Conservation (phyloP, 2,329 filamentous ascomycete species). For the Cladophialophora yegresii region DNA sequence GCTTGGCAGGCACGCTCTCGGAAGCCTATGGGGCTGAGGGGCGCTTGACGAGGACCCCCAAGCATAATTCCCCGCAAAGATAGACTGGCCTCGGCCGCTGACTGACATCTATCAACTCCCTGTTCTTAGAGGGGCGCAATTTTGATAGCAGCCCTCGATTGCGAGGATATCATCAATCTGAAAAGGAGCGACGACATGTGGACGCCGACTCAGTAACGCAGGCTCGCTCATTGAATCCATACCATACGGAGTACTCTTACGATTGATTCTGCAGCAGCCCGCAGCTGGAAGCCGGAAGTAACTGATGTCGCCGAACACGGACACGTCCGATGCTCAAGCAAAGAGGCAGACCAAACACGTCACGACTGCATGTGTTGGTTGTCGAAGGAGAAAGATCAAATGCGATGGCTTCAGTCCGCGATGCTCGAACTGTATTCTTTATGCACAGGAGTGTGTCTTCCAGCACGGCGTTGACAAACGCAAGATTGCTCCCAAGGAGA, state of each 20-base stretch:
- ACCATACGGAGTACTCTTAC: too few species aligned
- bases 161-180: not conserved
- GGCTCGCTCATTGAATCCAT: not conserved
- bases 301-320: conserved; percentile 10
- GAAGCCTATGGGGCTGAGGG: not conserved
- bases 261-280: not conserved
- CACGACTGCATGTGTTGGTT: conserved; percentile 33
- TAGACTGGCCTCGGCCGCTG: not conserved
- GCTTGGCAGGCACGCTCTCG: not conserved
- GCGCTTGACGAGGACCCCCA: not conserved
- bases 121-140: not conserved
- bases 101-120: not conserved
- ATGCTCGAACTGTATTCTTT: conserved; percentile 34
- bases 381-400: conserved; percentile 36
- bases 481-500: conserved; percentile 30
- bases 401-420: conserved; percentile 36
- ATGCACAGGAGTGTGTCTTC: conserved; percentile 27
- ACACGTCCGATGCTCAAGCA: conserved; percentile 3
- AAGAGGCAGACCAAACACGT: conserved; percentile 25
- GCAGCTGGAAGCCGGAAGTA: not conserved
- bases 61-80: conserved; percentile 12
- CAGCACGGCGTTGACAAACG: conserved; percentile 27
- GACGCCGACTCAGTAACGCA: not conserved
- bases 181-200: not conserved
- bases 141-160: not conserved